phyloP scores from a whole-genome alignment of 2,329 filamentous ascomycete genomes.

The Penicillium sp. region DNA sequence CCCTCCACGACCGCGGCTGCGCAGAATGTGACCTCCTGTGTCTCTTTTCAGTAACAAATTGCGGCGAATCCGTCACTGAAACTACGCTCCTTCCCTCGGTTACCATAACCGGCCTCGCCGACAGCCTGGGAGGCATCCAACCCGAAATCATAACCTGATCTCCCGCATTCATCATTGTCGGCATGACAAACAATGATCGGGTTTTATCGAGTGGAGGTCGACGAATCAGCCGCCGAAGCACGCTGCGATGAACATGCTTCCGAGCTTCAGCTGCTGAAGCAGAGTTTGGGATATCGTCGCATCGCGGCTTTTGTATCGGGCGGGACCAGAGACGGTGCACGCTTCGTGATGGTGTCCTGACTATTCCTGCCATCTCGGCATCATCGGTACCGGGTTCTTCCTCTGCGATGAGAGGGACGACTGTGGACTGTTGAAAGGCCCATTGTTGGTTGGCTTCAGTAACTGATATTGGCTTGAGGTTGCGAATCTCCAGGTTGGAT shows the following conservation, averaged over 20 bases:
- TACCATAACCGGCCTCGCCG: conserved; percentile 3
- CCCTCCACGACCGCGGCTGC: conserved; percentile 38
- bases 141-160: conserved; percentile 22
- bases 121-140: conserved; percentile 16
- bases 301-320: background rate
- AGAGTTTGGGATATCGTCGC: conserved; percentile 5
- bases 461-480: conserved; percentile 7
- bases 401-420: conserved; percentile 16
- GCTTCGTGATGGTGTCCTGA: conserved; percentile 21
- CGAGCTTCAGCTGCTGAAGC: conserved; percentile 6
- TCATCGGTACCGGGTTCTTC: conserved; percentile 29
- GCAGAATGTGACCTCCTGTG: conserved; percentile 41
- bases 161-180: conserved; percentile 21
- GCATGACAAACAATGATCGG: conserved; percentile 31
- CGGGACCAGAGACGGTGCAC: conserved; percentile 28
- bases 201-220: conserved; percentile 33
- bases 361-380: conserved; percentile 35
- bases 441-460: conserved; percentile 12
- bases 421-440: conserved; percentile 9
- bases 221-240: conserved; percentile 30
- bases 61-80: conserved; percentile 5
- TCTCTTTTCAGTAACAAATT: conserved; percentile 22
- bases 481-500: conserved; percentile 20
- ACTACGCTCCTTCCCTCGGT: background rate
- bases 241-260: conserved; percentile 19